Percentiles rank a stretch among this genome's conserved stretches.
phyloP scores from a whole-genome alignment of 257 asterid genomes.

The Jaltomata sinuosa region DNA sequence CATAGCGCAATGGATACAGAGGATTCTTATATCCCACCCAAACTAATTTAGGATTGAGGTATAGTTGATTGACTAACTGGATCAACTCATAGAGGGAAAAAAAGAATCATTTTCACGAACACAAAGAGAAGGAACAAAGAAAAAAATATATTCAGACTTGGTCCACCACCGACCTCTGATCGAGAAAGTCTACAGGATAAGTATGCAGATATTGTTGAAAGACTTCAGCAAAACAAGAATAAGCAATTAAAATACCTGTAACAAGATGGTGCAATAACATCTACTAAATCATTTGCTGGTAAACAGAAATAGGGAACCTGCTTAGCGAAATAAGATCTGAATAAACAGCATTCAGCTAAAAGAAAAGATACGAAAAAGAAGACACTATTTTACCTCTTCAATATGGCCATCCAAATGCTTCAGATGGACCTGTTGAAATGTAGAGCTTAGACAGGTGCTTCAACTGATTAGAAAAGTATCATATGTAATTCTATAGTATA shows the following conservation, averaged over 20 bases:
- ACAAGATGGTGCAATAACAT: slow-evolving; percentile 98
- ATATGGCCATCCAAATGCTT: slow-evolving; percentile 97
- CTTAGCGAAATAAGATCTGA: slow-evolving; percentile 27
- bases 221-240: slow-evolving; percentile 1
- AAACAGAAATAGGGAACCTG: slow-evolving; percentile 99
- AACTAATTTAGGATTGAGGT: neutral
- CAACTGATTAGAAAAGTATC: neutral
- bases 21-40: neutral
- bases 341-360: slow-evolving; percentile 22
- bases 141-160: neutral
- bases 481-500: neutral
- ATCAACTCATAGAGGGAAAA: neutral
- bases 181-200: neutral
- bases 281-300: slow-evolving; percentile 94
- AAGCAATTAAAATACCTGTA: slow-evolving; percentile 53
- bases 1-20: neutral
- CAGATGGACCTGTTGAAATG: slow-evolving; percentile 69
- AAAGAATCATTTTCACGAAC: neutral
- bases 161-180: neutral
- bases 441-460: neutral
- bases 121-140: neutral
- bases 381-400: slow-evolving; percentile 62
- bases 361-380: slow-evolving; percentile 14
- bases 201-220: neutral
- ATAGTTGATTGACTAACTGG: neutral